phyloP scores from a whole-genome alignment of 225 moss, liverwort and hornwort genomes.

The Physcomitrium patens region DNA sequence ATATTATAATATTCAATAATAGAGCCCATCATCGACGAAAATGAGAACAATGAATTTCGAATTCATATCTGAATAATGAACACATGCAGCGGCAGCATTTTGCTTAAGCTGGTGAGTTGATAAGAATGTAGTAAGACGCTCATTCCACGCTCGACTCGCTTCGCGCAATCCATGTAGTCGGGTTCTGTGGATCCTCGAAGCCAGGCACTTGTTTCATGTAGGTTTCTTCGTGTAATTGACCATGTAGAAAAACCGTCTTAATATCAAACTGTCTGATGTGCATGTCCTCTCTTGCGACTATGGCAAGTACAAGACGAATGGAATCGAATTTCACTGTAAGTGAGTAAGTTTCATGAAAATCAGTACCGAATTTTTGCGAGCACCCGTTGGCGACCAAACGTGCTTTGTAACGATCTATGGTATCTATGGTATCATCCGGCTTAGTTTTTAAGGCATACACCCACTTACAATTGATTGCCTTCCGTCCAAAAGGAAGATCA shows the following conservation, averaged over 20 bases:
- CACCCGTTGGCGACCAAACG: conserved; percentile 27
- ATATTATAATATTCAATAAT: no score
- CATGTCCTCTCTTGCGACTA: conserved; percentile 10
- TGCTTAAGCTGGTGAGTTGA: no score
- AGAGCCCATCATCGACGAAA: no score
- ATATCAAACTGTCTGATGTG: conserved; percentile 13
- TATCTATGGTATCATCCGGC: background rate
- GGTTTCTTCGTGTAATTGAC: background rate
- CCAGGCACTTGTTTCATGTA: conserved; percentile 13
- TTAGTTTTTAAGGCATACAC: conserved; percentile 11
- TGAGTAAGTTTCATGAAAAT: background rate
- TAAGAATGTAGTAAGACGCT: no score
- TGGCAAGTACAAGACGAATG: background rate
- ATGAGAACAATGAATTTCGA: no score
- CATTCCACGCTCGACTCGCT: no score
- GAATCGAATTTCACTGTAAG: conserved; percentile 4
- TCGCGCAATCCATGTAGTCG: no score
- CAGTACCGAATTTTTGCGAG: background rate
- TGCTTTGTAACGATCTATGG: conserved; percentile 18
- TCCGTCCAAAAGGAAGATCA: background rate
- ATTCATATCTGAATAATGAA: no score
- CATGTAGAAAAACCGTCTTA: conserved; percentile 18
- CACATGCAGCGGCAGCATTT: no score
- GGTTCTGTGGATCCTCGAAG: background rate
- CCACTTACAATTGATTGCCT: background rate